phyloP scores from a whole-genome alignment of 1,139 yeast species.

The Neolecta irregularis region DNA sequence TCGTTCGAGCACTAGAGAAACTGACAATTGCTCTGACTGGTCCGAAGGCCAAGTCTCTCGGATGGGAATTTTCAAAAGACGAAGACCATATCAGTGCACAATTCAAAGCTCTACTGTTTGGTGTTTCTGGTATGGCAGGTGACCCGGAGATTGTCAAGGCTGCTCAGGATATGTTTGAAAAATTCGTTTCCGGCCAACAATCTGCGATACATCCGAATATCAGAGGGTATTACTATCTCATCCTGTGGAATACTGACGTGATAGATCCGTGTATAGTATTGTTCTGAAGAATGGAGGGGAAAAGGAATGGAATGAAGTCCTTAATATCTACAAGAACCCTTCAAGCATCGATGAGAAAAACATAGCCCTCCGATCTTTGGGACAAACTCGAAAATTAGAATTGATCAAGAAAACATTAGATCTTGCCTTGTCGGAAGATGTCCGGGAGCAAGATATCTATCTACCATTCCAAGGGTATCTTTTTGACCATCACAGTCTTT shows the following conservation, averaged over 20 bases:
- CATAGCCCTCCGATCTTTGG: conserved; percentile 60
- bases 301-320: conserved; percentile 45
- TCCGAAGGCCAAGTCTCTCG: conserved; percentile 42
- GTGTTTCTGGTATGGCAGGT: conserved; percentile 48
- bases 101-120: conserved; percentile 58
- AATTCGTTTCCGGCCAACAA: conserved; percentile 48
- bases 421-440: conserved; percentile 46
- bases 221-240: conserved; percentile 26
- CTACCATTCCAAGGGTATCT: conserved; percentile 44
- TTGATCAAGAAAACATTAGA: conserved; percentile 47
- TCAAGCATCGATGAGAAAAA: conserved; percentile 57
- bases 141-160: conserved; percentile 40
- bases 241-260: neutral
- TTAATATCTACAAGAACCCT: conserved; percentile 50
- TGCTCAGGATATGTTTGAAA: conserved; percentile 42
- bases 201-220: conserved; percentile 69
- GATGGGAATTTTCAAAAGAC: conserved; percentile 48
- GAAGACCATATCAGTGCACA: conserved; percentile 58
- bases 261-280: conserved; percentile 42
- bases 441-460: conserved; percentile 69
- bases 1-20: conserved; percentile 40
- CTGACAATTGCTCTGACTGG: conserved; percentile 48
- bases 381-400: conserved; percentile 45
- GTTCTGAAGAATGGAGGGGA: conserved; percentile 56
- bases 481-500: neutral